Evolutionary conservation across 805 yeast genomes (phyloP), one percentile per base, ranked within the genome.

Genomic region (Spathaspora boniae): DNA sequence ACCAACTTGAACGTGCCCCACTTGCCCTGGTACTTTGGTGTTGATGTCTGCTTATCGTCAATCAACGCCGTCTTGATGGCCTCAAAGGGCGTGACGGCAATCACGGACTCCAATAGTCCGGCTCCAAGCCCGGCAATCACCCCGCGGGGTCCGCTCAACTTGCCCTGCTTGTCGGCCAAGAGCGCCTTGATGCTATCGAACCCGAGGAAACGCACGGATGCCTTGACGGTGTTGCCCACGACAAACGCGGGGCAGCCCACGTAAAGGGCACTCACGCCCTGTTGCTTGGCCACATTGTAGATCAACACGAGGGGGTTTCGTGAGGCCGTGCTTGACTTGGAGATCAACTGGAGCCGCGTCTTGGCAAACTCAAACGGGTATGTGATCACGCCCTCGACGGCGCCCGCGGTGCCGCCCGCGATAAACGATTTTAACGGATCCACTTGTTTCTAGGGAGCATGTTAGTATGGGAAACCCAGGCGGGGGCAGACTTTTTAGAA

Each of bases 361-460:
- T 91, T 91, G 30, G 98, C 96, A 65, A 89, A 91, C 60, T 91
- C 98, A 60, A 93, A 93, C 3, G 98, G 98, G 58, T 88, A 91
- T 0, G 98, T 91, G 30, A 86, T 72, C 26, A 78, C 78, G 22
- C 96, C 96, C 63, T 91, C 98, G 21, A 89, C 80, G 17, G 96
- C 98, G 39, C 98, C 98, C 0, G 98, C 98, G 0, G 85, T 72
- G 35, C 97, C 96, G 38, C 98, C 98, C 5, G 96, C 98, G 18
- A 89, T 68, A 52, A 91, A 87, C 2, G 97, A 86, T 50, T 83
- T 79, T 42, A 75, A 52, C 2, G 93, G 91, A 54, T 83, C 91
- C 9, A 78, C 75, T 53, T 73, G 53, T 27, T 28, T 21, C 41
- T 38, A 15, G 16, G 8, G n/a, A 23, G 16, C 5, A 16, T 5